Base-by-base conservation (phyloP, 176 grass and related monocot genomes). In the Urochloa ruziziensis region DNA sequence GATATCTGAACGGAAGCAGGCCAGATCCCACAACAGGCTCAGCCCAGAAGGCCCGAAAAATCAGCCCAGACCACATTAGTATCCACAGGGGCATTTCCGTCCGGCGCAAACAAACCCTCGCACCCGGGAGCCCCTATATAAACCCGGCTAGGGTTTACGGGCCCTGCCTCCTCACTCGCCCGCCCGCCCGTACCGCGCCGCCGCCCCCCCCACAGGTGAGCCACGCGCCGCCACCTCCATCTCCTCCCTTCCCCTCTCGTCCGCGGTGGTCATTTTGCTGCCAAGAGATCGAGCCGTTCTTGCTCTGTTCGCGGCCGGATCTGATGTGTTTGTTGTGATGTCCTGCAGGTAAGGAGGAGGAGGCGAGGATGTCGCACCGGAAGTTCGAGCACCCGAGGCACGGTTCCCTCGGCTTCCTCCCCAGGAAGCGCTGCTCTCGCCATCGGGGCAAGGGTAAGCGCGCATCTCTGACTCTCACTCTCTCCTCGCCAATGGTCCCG, bases 361-460 rank as follows among this genome's bases (percentile, higher is more conserved):
- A 49, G 56, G 79, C 49, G 44, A 82, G 75, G 88, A 97, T 97
- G 95, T 97, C 95, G 43, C 95, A 97, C 84, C 75, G 92, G 25
- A 97, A 97, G 90, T 97, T 97, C 81, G 95, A 97, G 88, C 95
- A 97, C 84, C 95, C 95, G 35, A 92, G 95, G 90, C 95, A 97
- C 69, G 95, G 95, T 15, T 97, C 92, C 73, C 92, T 97, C 67
- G 95, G 95, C 56, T 97, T 97, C 81, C 88, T 97, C 61, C 95
- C 90, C 27, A 94, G 92, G 90, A 97, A 97, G 90, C 84, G 95
- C 7, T 66, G 43, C 18, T 87, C 88, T 12, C 92, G 92, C 62
- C 95, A 97, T 77, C 95, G 95, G 60, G 95, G 95, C 77, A 97
- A 94, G 88, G 95, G 95, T 97, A 94, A 10, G 27, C 10, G 80